Evolutionary conservation across 345 rosid species (phyloP).

Genomic region (Carallia pectinifolia): DNA sequence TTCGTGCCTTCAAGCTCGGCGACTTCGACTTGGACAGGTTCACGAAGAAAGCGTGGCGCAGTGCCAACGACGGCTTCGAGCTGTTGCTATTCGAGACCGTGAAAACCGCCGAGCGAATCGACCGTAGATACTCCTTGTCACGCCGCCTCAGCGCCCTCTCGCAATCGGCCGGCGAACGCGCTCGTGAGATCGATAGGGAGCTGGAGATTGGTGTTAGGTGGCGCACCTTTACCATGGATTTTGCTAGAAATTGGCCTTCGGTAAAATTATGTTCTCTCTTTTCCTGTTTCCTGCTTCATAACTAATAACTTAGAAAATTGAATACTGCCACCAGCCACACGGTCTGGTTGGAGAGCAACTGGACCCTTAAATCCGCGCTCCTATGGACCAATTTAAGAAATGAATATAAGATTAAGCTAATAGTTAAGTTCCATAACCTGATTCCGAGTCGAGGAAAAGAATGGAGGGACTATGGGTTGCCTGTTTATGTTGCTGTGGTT

Average conservation of each 20-base stretch:
- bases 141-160: constrained; percentile 56
- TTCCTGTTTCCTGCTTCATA: too few species aligned
- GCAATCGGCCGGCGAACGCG: constrained; percentile 55
- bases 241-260: constrained; percentile 78
- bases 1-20: constrained; percentile 60
- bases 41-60: constrained; percentile 76
- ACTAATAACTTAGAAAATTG: too few species aligned
- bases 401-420: too few species aligned
- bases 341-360: too few species aligned
- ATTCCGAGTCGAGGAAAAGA: too few species aligned
- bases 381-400: too few species aligned
- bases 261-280: constrained; percentile 33
- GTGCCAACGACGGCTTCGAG: constrained; percentile 84
- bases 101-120: constrained; percentile 78
- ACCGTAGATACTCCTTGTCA: constrained; percentile 76
- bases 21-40: constrained; percentile 32
- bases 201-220: constrained; percentile 59
- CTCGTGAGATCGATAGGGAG: constrained; percentile 79
- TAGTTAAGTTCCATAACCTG: too few species aligned
- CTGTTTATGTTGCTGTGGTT: too few species aligned
- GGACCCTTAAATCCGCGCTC: too few species aligned
- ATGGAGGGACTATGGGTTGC: too few species aligned
- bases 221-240: constrained; percentile 63
- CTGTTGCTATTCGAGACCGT: constrained; percentile 71
- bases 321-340: too few species aligned